Conservation (phyloP, 208 protist species). For the Acanthamoeba polyphaga region DNA sequence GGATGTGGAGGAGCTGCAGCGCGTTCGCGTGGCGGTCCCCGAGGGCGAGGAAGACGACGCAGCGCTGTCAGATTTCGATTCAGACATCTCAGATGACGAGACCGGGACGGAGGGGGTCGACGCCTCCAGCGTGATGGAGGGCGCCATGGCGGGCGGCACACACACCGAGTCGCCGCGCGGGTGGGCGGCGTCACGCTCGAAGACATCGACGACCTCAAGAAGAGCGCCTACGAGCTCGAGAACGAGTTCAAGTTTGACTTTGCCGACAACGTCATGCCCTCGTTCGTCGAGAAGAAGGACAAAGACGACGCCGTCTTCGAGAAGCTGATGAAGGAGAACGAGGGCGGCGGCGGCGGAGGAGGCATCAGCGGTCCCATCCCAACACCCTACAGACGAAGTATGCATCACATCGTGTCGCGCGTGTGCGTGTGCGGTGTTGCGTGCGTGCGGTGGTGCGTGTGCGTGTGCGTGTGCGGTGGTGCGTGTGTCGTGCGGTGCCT, state of each 20-base stretch:
- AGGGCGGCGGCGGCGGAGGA: neutral
- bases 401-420: neutral
- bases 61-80: slow-evolving; percentile 22
- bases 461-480: neutral
- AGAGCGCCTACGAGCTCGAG: slow-evolving; percentile 44
- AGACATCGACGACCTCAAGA: slow-evolving; percentile 1
- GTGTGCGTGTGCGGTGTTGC: too few species aligned
- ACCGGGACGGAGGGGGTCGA: too few species aligned
- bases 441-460: neutral
- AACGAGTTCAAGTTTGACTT: slow-evolving; percentile 58
- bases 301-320: slow-evolving; percentile 44
- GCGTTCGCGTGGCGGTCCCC: slow-evolving; percentile 25
- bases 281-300: slow-evolving; percentile 16
- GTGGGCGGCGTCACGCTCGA: slow-evolving; percentile 29
- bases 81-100: slow-evolving; percentile 21
- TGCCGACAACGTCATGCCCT: slow-evolving; percentile 36
- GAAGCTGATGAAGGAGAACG: neutral
- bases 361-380: neutral
- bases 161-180: neutral
- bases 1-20: slow-evolving; percentile 40
- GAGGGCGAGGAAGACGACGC: neutral
- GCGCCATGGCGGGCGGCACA: neutral
- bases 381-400: neutral
- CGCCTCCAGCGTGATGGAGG: neutral
- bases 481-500: neutral